Evolutionary conservation across 768 basidiomycete genomes (phyloP).

Genomic region (Vararia minispora): DNA sequence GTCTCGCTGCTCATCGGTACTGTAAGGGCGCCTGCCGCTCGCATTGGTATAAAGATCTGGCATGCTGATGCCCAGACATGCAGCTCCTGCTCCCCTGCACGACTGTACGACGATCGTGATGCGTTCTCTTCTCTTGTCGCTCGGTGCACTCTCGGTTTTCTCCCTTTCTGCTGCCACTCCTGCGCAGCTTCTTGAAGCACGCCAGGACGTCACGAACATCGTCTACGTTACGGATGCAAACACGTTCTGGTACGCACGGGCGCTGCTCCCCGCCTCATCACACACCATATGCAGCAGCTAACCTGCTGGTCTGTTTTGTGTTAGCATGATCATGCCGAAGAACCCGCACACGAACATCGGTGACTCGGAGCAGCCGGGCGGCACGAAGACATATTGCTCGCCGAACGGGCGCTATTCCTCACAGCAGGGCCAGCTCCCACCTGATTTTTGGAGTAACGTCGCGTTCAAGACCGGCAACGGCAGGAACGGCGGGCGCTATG

Average conservation of each 20-base stretch:
- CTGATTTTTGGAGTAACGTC: slow-evolving; percentile 40
- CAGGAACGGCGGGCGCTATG: slow-evolving; percentile 28
- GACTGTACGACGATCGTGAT: too few species aligned
- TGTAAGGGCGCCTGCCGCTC: too few species aligned
- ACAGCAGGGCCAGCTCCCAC: slow-evolving; percentile 33
- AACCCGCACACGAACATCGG: slow-evolving; percentile 41
- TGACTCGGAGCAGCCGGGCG: slow-evolving; percentile 44
- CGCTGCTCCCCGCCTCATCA: too few species aligned
- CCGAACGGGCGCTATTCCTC: slow-evolving; percentile 27
- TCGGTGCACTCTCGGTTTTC: too few species aligned
- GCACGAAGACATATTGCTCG: slow-evolving; percentile 45
- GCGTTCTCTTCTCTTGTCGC: too few species aligned
- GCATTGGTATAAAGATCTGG: too few species aligned
- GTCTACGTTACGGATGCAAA: slow-evolving; percentile 35
- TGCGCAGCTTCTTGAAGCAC: too few species aligned
- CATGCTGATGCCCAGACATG: too few species aligned
- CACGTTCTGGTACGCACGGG: slow-evolving; percentile 37
- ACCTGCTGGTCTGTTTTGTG: not conserved
- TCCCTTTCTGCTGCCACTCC: too few species aligned
- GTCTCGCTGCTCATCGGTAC: too few species aligned
- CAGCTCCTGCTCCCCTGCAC: too few species aligned
- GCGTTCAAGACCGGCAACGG: slow-evolving; percentile 32
- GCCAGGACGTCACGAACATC: slow-evolving; percentile 30
- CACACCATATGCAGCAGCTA: too few species aligned
- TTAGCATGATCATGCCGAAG: slow-evolving; percentile 20